Conservation (phyloP, 441 rosid genomes). For the Kokia cookei region DNA sequence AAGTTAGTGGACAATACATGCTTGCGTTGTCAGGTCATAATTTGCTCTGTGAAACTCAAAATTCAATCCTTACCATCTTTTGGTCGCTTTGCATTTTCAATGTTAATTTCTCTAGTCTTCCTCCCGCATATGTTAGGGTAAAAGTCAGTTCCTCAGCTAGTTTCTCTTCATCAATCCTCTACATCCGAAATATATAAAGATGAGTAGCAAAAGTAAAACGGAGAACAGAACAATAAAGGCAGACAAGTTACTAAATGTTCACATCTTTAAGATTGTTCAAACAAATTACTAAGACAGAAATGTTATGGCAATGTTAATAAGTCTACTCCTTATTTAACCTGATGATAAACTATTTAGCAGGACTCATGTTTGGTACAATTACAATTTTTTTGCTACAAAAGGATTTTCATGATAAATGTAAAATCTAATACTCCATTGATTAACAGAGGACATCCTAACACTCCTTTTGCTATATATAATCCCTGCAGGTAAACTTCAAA, state of each 20-base stretch:
- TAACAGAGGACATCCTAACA: background rate
- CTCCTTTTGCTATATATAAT: background rate
- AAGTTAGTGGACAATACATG: background rate
- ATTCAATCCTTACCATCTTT: background rate
- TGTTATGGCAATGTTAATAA: background rate
- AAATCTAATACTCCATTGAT: background rate
- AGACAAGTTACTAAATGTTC: background rate
- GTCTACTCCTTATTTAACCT: background rate
- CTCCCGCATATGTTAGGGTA: background rate
- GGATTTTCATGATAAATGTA: background rate
- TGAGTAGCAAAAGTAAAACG: background rate
- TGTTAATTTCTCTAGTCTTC: background rate
- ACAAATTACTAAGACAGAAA: background rate
- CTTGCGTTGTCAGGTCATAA: background rate
- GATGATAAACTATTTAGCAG: background rate
- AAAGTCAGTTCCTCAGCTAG: background rate
- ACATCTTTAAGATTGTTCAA: background rate
- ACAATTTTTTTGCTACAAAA: too few species aligned
- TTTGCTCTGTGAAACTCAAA: background rate
- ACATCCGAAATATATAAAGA: background rate
- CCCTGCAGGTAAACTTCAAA: background rate
- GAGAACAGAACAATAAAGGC: background rate
- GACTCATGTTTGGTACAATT: too few species aligned
- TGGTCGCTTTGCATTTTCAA: background rate
- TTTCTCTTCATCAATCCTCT: background rate